These are phyloP conservation scores for Akanthomyces uredinophilus DNA, from an alignment of 2,329 filamentous ascomycete species.

Conservation along the genomic window DNA sequence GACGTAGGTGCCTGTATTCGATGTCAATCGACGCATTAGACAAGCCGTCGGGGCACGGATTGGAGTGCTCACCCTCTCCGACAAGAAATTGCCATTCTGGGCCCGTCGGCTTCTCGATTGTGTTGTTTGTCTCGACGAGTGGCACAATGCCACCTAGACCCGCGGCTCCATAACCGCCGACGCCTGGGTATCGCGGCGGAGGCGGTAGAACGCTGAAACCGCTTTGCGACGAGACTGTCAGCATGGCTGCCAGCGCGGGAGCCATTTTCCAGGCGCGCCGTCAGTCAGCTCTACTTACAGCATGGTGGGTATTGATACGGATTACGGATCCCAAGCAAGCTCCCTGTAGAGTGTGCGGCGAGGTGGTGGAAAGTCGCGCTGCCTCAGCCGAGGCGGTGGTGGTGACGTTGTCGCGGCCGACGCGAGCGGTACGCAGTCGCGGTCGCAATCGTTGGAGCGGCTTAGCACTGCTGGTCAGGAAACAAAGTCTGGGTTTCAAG, in stretches of 20 bases:
- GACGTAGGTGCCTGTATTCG: constrained; percentile 69
- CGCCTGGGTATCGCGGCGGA: constrained; percentile 75
- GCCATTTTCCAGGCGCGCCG: neutral
- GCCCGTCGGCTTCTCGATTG: constrained; percentile 70
- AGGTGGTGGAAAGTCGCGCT: constrained; percentile 4
- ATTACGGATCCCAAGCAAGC: neutral
- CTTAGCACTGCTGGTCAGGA: neutral
- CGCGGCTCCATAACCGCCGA: constrained; percentile 64
- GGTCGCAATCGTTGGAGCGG: neutral
- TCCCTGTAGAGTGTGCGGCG: neutral
- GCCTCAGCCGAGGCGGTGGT: neutral
- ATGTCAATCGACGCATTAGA: neutral
- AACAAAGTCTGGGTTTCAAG: neutral
- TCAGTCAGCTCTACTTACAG: constrained; percentile 1
- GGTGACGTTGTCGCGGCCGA: constrained; percentile 2
- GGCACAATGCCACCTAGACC: constrained; percentile 63
- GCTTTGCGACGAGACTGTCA: constrained; percentile 13
- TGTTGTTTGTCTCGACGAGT: constrained; percentile 92
- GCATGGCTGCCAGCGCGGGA: neutral
- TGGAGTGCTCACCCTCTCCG: constrained; percentile 66
- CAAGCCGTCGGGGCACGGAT: neutral
- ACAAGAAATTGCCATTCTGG: constrained; percentile 86
- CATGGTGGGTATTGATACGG: neutral
- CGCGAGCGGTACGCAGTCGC: neutral
- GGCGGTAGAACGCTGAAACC: constrained; percentile 71